Base-by-base conservation (phyloP, 306 rosid species). In the Trichosanthes truncata region DNA sequence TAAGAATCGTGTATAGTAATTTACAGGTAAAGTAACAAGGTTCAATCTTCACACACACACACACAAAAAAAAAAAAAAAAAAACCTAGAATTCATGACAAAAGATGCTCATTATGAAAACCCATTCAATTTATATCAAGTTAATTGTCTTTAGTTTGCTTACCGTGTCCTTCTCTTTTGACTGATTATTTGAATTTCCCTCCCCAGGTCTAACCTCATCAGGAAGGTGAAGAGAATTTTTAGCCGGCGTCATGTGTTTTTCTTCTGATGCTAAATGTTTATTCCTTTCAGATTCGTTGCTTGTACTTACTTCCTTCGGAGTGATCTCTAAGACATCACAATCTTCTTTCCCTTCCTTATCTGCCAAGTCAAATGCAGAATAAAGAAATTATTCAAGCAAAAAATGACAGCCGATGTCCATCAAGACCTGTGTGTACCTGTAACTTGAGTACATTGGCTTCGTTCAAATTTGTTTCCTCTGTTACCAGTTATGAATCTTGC, bases 151-250 rank as follows among this genome's bases (percentile, higher is more conserved):
- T 52, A 63, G 35, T 38, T 55, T 33, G 78, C 87, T 82, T 81
- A 87, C 90, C 79, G 36, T 25, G 81, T 33, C 40, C 45, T 81
- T 81, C 72, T 81, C 78, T 53, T 66, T 81, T 48, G 79, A 33
- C 33, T 43, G 78, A 79, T 59, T 71, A 49, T 55, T 72, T 69
- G 82, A 38, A 81, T 49, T 43, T 60, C 63, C 77, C 75, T 67
- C 80, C 60, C 31, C 76, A 78, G 48, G 41, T 40, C 21, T 33
- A 73, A 49, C 83, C 21, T 69, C 82, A 13, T n/a, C 46, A 25
- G 79, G 73, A 83, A 81, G 40, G 76, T 79, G 82, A 65, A 29
- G 26, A 31, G 78, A 76, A 36, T 40, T 63, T 49, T 78, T 51
- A 52, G 76, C 82, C 31, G 21, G 77, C 48, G 80, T 14, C 62